A percentile compares a stretch with the other conserved stretches of the same genome.
Conservation (phyloP, 345 rosid genomes). For the Rhodamnia argentea region DNA sequence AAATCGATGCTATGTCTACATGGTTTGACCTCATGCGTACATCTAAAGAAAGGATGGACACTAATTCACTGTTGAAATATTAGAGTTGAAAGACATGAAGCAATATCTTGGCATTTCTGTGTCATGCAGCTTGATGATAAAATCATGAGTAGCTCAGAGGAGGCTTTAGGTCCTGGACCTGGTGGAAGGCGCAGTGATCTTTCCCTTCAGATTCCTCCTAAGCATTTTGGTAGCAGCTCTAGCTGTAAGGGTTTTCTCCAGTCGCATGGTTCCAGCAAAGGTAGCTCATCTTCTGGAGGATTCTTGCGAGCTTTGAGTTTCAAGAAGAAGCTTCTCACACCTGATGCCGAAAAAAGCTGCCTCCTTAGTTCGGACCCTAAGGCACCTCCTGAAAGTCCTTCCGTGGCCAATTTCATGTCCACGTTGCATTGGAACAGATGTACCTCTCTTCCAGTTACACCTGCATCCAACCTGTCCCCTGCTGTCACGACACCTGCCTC, state of each 20-base stretch:
- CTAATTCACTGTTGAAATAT: not conserved
- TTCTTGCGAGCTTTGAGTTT: slow-evolving; percentile 62
- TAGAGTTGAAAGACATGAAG: not conserved
- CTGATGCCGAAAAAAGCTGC: slow-evolving; percentile 58
- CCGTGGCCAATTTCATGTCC: slow-evolving; percentile 18
- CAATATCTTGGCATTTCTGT: not conserved
- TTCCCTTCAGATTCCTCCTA: slow-evolving; percentile 72
- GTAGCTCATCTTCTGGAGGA: slow-evolving; percentile 52
- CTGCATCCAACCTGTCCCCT: slow-evolving; percentile 57
- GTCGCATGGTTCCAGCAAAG: slow-evolving; percentile 45
- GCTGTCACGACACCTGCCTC: slow-evolving; percentile 42
- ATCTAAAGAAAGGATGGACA: not conserved
- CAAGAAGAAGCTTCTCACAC: slow-evolving; percentile 38
- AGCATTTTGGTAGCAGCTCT: slow-evolving; percentile 31
- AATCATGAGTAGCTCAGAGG: slow-evolving; percentile 2
- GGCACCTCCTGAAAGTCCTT: slow-evolving; percentile 36
- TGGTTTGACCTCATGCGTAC: not conserved
- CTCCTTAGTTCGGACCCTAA: slow-evolving; percentile 47
- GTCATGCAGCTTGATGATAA: not conserved
- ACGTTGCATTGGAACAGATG: slow-evolving; percentile 60
- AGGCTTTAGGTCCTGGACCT: slow-evolving; percentile 28
- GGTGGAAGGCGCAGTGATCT: slow-evolving; percentile 50
- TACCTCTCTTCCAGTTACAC: slow-evolving; percentile 69
- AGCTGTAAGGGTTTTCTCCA: slow-evolving; percentile 30
- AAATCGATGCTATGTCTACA: not conserved